phyloP scores from a whole-genome alignment of 257 asterid genomes.

The Nyctanthes arbortristis region DNA sequence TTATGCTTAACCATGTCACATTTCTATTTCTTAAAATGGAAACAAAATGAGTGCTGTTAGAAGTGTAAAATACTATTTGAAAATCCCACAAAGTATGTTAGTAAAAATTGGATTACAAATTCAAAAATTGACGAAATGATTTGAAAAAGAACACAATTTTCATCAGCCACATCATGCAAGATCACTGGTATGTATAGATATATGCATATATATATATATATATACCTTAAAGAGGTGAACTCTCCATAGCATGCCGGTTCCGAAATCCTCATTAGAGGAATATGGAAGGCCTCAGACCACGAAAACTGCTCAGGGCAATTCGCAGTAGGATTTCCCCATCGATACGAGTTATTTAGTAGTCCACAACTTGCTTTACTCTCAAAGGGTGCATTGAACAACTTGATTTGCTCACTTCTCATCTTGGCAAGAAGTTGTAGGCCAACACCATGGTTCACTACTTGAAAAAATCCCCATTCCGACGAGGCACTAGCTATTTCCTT shows the following conservation, averaged over 20 bases:
- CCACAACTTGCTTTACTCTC: slow-evolving; percentile 48
- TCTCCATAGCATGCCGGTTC: slow-evolving; percentile 52
- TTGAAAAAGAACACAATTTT: no score
- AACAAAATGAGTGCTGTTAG: no score
- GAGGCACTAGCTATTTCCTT: slow-evolving; percentile 46
- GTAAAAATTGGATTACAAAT: no score
- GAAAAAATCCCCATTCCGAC: slow-evolving; percentile 77
- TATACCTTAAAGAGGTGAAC: slow-evolving; percentile 55
- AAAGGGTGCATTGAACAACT: slow-evolving; percentile 51
- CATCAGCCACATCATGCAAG: background rate
- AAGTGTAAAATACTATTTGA: no score
- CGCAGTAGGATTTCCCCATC: slow-evolving; percentile 70
- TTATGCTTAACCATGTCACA: no score
- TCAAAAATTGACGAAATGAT: no score
- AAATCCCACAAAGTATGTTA: no score
- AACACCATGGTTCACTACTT: slow-evolving; percentile 67
- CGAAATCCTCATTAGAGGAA: slow-evolving; percentile 54
- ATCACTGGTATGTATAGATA: background rate
- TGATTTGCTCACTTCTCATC: slow-evolving; percentile 54
- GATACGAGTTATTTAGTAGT: slow-evolving; percentile 55
- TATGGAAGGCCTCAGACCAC: slow-evolving; percentile 79
- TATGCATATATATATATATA: background rate
- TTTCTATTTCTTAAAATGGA: no score
- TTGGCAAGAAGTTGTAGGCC: slow-evolving; percentile 29
- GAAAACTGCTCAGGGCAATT: slow-evolving; percentile 52